Evolutionary conservation across 2,329 filamentous ascomycete species (phyloP).

Genomic region (Huntiella decipiens): DNA sequence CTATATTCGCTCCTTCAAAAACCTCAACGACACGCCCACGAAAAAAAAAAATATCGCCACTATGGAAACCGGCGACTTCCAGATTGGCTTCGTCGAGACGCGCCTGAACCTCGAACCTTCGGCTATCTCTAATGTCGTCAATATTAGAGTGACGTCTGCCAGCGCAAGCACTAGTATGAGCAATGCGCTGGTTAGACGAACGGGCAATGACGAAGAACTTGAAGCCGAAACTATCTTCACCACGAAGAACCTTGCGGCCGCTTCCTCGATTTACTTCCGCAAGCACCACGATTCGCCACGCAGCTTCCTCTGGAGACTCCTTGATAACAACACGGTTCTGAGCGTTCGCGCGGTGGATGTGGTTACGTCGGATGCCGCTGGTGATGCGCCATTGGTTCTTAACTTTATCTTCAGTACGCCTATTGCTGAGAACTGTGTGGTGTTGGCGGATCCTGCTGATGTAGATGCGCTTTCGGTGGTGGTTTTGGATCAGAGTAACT

Average conservation of each 20-base stretch:
- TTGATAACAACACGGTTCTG: constrained; percentile 61
- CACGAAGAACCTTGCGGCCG: constrained; percentile 51
- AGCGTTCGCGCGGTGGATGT: constrained; percentile 73
- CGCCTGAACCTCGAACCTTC: constrained; percentile 63
- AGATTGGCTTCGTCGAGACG: constrained; percentile 69
- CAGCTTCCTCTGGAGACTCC: constrained; percentile 76
- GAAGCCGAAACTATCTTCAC: constrained; percentile 61
- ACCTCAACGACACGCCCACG: not conserved
- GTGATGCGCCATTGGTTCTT: constrained; percentile 56
- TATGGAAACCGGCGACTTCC: constrained; percentile 45
- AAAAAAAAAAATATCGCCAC: constrained; percentile 26
- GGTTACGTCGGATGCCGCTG: constrained; percentile 30
- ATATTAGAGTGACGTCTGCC: constrained; percentile 45
- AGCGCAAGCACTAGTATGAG: constrained; percentile 19
- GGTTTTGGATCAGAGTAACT: constrained; percentile 58
- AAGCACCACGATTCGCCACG: constrained; percentile 56
- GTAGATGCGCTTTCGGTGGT: constrained; percentile 64
- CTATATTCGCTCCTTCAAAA: no score
- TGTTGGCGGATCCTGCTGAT: constrained; percentile 60
- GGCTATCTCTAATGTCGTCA: constrained; percentile 48
- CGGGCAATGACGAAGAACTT: constrained; percentile 15
- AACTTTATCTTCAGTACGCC: constrained; percentile 57
- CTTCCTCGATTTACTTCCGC: constrained; percentile 73
- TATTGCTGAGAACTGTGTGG: constrained; percentile 61
- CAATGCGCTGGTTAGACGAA: constrained; percentile 12